These are phyloP conservation scores for Botrytis fragariae DNA, from an alignment of 2,329 filamentous ascomycete species.

Conservation along the genomic window DNA sequence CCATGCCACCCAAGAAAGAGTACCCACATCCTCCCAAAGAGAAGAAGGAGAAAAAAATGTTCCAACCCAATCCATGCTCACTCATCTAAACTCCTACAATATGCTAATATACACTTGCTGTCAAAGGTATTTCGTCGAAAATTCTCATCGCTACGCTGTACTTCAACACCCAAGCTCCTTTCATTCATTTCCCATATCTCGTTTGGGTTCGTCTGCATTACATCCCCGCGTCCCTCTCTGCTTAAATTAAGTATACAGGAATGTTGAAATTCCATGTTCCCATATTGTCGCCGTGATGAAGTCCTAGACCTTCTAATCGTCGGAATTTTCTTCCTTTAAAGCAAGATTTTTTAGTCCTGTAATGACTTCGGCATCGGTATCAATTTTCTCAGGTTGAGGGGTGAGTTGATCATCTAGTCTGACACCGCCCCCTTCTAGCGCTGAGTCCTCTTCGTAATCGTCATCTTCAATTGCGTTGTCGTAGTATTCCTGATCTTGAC, in stretches of 20 bases:
- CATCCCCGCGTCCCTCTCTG: neutral
- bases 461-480: slow-evolving; percentile 21
- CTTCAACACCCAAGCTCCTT: neutral
- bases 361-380: slow-evolving; percentile 56
- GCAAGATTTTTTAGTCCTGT: slow-evolving; percentile 57
- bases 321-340: slow-evolving; percentile 42
- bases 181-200: neutral
- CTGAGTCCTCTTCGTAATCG: slow-evolving; percentile 14
- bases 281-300: neutral
- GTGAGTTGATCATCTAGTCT: neutral
- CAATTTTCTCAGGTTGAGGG: slow-evolving; percentile 40
- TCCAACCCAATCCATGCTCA: neutral
- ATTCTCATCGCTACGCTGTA: neutral
- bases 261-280: neutral
- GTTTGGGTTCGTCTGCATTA: neutral
- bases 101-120: slow-evolving; percentile 13
- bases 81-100: slow-evolving; percentile 21
- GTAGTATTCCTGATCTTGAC: slow-evolving; percentile 23
- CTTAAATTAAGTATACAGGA: neutral
- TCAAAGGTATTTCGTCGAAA: slow-evolving; percentile 2
- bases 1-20: neutral
- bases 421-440: neutral
- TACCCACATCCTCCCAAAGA: neutral
- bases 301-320: slow-evolving; percentile 29
- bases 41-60: neutral